Evolutionary conservation across 2,329 filamentous ascomycete genomes (phyloP).

Genomic region (Cladobotryum mycophilum): DNA sequence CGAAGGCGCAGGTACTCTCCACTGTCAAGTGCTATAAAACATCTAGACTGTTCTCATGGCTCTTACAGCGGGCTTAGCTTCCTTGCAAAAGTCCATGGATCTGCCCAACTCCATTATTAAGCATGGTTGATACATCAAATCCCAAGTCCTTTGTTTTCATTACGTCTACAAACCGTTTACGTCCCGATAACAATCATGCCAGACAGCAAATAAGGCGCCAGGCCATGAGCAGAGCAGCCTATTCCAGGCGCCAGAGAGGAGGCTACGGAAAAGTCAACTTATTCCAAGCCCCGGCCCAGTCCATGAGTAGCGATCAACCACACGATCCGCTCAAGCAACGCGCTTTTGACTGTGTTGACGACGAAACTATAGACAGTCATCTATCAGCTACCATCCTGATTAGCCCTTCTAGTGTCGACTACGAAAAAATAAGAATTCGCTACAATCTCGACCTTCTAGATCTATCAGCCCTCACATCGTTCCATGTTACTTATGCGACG

Average conservation of each 20-base stretch:
- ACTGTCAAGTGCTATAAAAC: too few species aligned
- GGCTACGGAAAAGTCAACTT: slow-evolving; percentile 7
- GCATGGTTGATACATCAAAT: too few species aligned
- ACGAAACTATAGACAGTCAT: too few species aligned
- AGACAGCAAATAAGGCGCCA: slow-evolving; percentile 6
- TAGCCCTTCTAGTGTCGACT: background rate
- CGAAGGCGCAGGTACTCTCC: too few species aligned
- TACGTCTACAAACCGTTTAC: slow-evolving; percentile 4
- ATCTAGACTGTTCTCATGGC: too few species aligned
- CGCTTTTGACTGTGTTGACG: background rate
- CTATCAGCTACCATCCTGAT: background rate
- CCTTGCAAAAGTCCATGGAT: too few species aligned
- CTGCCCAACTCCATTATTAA: too few species aligned
- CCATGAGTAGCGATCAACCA: background rate
- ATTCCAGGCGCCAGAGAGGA: slow-evolving; percentile 4
- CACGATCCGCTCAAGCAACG: background rate
- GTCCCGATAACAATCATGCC: slow-evolving; percentile 4
- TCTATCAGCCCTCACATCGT: slow-evolving; percentile 4
- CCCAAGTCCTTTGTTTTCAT: slow-evolving; percentile 1
- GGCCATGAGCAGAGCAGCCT: slow-evolving; percentile 5
- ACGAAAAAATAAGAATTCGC: slow-evolving; percentile 4
- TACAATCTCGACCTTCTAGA: slow-evolving; percentile 9
- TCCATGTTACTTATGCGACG: slow-evolving; percentile 6
- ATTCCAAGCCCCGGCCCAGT: background rate
- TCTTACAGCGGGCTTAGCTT: too few species aligned